Percentiles rank a stretch among this genome's conserved stretches.
phyloP scores from a whole-genome alignment of 768 basidiomycete species.

The Xanthoconium purpureum region DNA sequence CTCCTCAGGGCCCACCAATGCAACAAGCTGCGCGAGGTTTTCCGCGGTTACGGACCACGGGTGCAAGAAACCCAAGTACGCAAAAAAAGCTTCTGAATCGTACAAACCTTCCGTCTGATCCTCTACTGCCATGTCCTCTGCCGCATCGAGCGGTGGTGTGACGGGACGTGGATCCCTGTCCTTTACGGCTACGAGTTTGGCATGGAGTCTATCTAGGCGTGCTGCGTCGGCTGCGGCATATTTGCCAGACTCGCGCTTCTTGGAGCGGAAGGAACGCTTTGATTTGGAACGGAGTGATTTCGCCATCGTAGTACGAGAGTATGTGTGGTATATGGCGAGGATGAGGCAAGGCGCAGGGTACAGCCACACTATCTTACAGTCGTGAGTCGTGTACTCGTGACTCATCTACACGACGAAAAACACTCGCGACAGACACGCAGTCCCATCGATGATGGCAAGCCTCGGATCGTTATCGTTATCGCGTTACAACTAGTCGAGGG shows the following conservation, averaged over 20 bases:
- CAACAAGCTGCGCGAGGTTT: slow-evolving; percentile 36
- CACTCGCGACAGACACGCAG: not conserved
- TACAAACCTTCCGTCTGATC: slow-evolving; percentile 57
- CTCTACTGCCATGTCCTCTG: slow-evolving; percentile 35
- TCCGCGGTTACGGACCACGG: slow-evolving; percentile 38
- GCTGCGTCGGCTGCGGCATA: slow-evolving; percentile 79
- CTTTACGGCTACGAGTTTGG: slow-evolving; percentile 57
- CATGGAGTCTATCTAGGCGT: slow-evolving; percentile 66
- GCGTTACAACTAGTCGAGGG: slow-evolving; percentile 1
- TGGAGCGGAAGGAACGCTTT: slow-evolving; percentile 73
- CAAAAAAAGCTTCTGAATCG: slow-evolving; percentile 21
- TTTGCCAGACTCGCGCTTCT: slow-evolving; percentile 71
- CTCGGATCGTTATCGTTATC: slow-evolving; percentile 4
- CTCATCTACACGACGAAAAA: no score
- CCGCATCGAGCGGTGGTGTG: slow-evolving; percentile 23
- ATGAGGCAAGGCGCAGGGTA: not conserved
- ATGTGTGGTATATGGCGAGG: not conserved
- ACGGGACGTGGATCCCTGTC: slow-evolving; percentile 26
- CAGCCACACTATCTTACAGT: slow-evolving; percentile 5
- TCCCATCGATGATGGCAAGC: not conserved
- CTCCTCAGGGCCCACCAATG: not conserved
- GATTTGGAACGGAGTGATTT: slow-evolving; percentile 82
- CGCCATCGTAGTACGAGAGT: slow-evolving; percentile 44
- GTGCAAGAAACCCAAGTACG: slow-evolving; percentile 58
- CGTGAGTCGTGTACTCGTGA: no score